These are phyloP conservation scores for Fagopyrum tataricum DNA, from an alignment of 148 eudicot genomes.

Conservation along the genomic window DNA sequence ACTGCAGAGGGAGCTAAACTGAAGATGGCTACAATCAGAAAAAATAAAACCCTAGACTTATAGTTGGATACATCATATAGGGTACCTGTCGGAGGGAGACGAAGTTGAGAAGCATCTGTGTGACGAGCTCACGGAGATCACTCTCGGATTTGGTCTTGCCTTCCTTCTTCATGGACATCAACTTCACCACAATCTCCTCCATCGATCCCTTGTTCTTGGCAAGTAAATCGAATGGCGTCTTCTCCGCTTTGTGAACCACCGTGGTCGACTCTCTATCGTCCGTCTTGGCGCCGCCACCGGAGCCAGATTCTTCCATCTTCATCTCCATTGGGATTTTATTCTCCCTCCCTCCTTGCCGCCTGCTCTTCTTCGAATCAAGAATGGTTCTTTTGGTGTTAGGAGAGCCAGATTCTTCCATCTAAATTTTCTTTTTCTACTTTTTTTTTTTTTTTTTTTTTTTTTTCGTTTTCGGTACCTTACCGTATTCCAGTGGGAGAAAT, in stretches of 20 bases:
- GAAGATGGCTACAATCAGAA: not conserved
- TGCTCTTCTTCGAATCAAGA: not conserved
- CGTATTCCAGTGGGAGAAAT: too few relatives aligned
- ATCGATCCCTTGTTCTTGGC: constrained; percentile 41
- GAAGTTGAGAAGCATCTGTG: constrained; percentile 74
- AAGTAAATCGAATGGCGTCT: constrained; percentile 52
- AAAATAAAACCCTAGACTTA: constrained; percentile 10
- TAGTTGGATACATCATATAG: not conserved
- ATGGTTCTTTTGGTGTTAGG: not conserved
- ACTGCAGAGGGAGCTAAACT: not conserved
- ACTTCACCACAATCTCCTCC: constrained; percentile 67
- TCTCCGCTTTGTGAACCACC: constrained; percentile 16
- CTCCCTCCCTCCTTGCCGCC: not conserved
- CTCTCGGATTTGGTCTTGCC: constrained; percentile 34
- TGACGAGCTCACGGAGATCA: constrained; percentile 54
- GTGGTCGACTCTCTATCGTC: not conserved
- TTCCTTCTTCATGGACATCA: constrained; percentile 60
- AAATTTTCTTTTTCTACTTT: too few relatives aligned
- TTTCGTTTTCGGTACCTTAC: too few relatives aligned
- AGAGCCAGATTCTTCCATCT: too few relatives aligned
- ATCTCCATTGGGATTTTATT: not conserved
- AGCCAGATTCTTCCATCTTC: constrained; percentile 1
- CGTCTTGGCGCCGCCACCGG: not conserved
- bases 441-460: too few relatives aligned
- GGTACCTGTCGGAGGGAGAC: constrained; percentile 84